Percentiles rank a stretch among this genome's conserved stretches.
Evolutionary conservation across 2,329 filamentous ascomycete genomes (phyloP).

Genomic region (Aureobasidium sp.): DNA sequence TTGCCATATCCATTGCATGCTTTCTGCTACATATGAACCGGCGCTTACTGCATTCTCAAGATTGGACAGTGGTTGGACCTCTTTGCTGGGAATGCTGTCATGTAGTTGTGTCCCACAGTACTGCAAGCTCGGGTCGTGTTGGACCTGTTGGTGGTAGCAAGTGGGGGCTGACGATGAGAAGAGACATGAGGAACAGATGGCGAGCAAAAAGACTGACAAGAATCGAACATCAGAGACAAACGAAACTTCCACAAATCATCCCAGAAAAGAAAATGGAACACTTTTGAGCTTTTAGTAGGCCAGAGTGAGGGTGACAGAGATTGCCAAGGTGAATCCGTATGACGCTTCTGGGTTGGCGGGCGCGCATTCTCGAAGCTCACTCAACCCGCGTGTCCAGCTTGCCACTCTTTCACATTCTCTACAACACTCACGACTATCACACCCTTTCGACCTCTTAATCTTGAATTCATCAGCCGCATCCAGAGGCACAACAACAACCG

Average conservation of each 20-base stretch:
- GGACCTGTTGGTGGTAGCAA: neutral
- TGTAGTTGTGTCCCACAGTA: neutral
- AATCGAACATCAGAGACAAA: neutral
- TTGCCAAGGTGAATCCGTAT: slow-evolving; percentile 7
- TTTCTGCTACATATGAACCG: neutral
- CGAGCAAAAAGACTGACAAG: neutral
- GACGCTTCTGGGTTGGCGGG: slow-evolving; percentile 1
- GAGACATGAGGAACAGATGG: neutral
- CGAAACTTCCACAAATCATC: no score
- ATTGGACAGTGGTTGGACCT: neutral
- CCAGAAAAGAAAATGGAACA: neutral
- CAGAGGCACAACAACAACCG: neutral
- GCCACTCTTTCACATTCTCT: neutral
- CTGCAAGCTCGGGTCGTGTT: neutral
- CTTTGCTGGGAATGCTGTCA: neutral
- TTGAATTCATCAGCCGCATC: neutral
- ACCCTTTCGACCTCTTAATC: neutral
- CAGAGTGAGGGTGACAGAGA: neutral
- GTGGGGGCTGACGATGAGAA: neutral
- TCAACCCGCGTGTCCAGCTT: slow-evolving; percentile 4
- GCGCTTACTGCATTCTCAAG: no score
- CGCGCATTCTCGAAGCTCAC: slow-evolving; percentile 5
- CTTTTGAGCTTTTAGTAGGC: neutral
- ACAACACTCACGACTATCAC: neutral
- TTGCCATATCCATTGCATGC: neutral